Conservation (phyloP, 768 basidiomycete species). For the Myochromella boudieri region DNA sequence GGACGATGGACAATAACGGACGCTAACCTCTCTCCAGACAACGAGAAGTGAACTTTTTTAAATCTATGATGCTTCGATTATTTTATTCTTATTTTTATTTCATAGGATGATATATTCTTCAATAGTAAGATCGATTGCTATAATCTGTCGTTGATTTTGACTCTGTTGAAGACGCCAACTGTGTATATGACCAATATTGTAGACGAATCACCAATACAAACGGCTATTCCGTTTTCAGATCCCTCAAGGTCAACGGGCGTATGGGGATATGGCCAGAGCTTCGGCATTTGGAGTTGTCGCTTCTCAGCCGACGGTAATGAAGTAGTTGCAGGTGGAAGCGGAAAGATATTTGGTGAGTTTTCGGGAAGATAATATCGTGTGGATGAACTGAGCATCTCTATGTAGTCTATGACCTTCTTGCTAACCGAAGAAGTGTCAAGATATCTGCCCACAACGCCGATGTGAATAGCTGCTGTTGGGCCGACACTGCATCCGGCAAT, state of each 20-base stretch:
- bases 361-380: background rate
- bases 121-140: constrained; percentile 51
- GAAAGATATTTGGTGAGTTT: constrained; percentile 68
- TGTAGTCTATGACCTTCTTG: constrained; percentile 88
- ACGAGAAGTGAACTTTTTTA: constrained; percentile 60
- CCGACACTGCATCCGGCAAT: constrained; percentile 89
- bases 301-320: constrained; percentile 97
- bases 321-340: constrained; percentile 88
- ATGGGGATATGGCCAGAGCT: constrained; percentile 47
- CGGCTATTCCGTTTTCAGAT: constrained; percentile 61
- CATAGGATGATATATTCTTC: constrained; percentile 89
- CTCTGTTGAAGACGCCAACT: constrained; percentile 55
- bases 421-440: constrained; percentile 75
- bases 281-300: constrained; percentile 89
- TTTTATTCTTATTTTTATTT: background rate
- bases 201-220: constrained; percentile 60
- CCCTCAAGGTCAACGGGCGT: constrained; percentile 34
- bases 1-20: constrained; percentile 96
- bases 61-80: too few species aligned
- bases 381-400: constrained; percentile 1
- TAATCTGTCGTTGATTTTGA: background rate
- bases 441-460: constrained; percentile 89
- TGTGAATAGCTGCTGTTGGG: constrained; percentile 96
- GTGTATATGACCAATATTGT: constrained; percentile 74
- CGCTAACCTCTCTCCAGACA: constrained; percentile 85